phyloP scores from a whole-genome alignment of 306 rosid species.

The Vigna reflexopilosa region DNA sequence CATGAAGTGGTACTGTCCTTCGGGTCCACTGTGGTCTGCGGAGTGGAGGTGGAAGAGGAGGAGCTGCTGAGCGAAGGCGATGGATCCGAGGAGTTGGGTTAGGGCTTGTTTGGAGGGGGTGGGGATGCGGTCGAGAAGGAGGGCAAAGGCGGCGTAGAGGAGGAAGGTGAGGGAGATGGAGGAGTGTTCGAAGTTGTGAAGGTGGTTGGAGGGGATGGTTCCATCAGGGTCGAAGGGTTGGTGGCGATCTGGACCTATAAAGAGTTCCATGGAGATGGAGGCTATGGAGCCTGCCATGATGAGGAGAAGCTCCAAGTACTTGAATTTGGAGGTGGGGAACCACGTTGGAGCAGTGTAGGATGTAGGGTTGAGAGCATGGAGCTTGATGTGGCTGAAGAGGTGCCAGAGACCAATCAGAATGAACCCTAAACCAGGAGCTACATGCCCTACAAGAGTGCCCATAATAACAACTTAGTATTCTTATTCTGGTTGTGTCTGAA shows the following conservation, averaged over 20 bases:
- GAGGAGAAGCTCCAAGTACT: slow-evolving; percentile 63
- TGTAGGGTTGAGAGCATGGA: slow-evolving; percentile 54
- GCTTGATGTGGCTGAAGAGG: slow-evolving; percentile 78
- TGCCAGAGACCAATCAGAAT: slow-evolving; percentile 83
- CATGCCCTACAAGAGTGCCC: slow-evolving; percentile 86
- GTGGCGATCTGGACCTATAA: slow-evolving; percentile 71
- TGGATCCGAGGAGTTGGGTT: slow-evolving; percentile 62
- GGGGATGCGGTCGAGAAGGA: slow-evolving; percentile 56
- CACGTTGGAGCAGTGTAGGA: slow-evolving; percentile 61
- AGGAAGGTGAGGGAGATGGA: slow-evolving; percentile 69
- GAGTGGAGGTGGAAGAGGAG: slow-evolving; percentile 83
- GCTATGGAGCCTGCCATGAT: slow-evolving; percentile 58
- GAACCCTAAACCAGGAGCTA: slow-evolving; percentile 85
- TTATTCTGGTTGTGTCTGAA: too few relatives aligned
- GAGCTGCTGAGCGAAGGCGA: slow-evolving; percentile 75
- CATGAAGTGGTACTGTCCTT: slow-evolving; percentile 82
- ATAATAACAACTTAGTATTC: neutral
- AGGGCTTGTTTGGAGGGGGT: slow-evolving; percentile 37
- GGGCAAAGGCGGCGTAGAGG: slow-evolving; percentile 56
- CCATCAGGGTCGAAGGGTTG: slow-evolving; percentile 76
- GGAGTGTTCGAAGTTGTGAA: slow-evolving; percentile 86
- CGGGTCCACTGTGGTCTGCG: slow-evolving; percentile 79
- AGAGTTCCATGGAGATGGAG: slow-evolving; percentile 82
- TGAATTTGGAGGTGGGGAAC: slow-evolving; percentile 67
- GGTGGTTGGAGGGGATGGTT: slow-evolving; percentile 84